Evolutionary conservation across 2,329 filamentous ascomycete genomes (phyloP).

Genomic region (Mycosphaerella sp.): DNA sequence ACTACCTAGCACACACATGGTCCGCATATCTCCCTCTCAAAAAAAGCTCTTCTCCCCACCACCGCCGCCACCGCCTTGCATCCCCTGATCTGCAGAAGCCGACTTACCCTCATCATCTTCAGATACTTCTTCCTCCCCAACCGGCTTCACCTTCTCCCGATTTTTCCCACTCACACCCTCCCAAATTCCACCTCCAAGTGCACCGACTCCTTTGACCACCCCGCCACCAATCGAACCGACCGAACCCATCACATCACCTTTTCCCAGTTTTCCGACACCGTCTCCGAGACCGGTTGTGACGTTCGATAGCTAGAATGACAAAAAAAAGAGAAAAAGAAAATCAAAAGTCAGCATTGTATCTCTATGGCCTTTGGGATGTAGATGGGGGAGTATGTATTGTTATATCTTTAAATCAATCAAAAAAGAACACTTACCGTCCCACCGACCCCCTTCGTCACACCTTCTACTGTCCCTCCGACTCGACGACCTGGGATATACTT

Average conservation of each 20-base stretch:
- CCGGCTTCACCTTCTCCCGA: slow-evolving; percentile 17
- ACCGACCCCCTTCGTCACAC: slow-evolving; percentile 39
- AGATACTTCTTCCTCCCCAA: slow-evolving; percentile 8
- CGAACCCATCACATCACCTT: slow-evolving; percentile 40
- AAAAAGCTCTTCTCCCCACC: too few species aligned
- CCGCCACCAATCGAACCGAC: slow-evolving; percentile 39
- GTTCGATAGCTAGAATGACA: slow-evolving; percentile 26
- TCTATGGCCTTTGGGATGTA: neutral
- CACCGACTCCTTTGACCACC: slow-evolving; percentile 30
- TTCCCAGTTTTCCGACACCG: slow-evolving; percentile 41
- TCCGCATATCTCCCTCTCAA: too few species aligned
- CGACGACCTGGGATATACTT: slow-evolving; percentile 33
- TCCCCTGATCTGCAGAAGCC: neutral
- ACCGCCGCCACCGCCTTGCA: too few species aligned
- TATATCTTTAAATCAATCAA: too few species aligned
- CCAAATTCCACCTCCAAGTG: slow-evolving; percentile 29
- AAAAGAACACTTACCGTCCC: slow-evolving; percentile 34
- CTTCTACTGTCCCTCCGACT: slow-evolving; percentile 38
- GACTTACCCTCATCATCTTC: slow-evolving; percentile 7
- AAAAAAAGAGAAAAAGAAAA: neutral
- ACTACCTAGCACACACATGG: too few species aligned
- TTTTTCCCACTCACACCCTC: slow-evolving; percentile 30
- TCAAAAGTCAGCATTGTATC: neutral
- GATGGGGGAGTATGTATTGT: too few species aligned
- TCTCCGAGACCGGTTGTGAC: slow-evolving; percentile 37